Conservation (phyloP, 2,329 filamentous ascomycete genomes). For the Trichophaea hybrida region DNA sequence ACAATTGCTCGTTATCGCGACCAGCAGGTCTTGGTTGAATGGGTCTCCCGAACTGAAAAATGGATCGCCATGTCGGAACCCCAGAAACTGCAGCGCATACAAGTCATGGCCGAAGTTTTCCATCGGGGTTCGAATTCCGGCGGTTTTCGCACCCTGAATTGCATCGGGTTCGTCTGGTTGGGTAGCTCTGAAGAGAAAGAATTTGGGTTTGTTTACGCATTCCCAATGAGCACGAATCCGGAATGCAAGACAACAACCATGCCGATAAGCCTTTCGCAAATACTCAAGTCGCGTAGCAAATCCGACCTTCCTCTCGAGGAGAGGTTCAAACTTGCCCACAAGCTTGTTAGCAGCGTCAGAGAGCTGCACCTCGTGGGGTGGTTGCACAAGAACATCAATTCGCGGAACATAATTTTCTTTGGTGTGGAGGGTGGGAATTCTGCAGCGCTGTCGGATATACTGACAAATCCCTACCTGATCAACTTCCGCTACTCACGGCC, state of each 20-base stretch:
- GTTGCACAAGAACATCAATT: conserved; percentile 19
- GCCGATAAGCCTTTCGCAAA: not conserved
- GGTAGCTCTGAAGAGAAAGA: not conserved
- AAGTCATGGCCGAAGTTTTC: not conserved
- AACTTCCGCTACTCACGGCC: not conserved
- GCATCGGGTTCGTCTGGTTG: not conserved
- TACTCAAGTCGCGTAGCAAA: not conserved
- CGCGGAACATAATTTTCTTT: conserved; percentile 15
- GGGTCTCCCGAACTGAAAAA: not conserved
- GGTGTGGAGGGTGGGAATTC: too few relatives aligned
- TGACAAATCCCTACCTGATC: not conserved
- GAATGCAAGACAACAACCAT: too few relatives aligned
- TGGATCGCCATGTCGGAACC: not conserved
- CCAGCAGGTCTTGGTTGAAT: not conserved
- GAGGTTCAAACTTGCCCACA: conserved; percentile 4
- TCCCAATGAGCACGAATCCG: not conserved
- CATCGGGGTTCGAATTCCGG: not conserved
- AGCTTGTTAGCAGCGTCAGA: conserved; percentile 4
- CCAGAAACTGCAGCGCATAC: not conserved
- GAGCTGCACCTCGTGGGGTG: conserved; percentile 11
- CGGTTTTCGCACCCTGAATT: not conserved
- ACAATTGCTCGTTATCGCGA: not conserved
- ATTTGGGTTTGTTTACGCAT: not conserved
- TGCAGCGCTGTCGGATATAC: not conserved
- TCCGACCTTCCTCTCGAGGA: not conserved